Evolutionary conservation across 2,329 filamentous ascomycete genomes (phyloP).

Genomic region (Zasmidium angulare): DNA sequence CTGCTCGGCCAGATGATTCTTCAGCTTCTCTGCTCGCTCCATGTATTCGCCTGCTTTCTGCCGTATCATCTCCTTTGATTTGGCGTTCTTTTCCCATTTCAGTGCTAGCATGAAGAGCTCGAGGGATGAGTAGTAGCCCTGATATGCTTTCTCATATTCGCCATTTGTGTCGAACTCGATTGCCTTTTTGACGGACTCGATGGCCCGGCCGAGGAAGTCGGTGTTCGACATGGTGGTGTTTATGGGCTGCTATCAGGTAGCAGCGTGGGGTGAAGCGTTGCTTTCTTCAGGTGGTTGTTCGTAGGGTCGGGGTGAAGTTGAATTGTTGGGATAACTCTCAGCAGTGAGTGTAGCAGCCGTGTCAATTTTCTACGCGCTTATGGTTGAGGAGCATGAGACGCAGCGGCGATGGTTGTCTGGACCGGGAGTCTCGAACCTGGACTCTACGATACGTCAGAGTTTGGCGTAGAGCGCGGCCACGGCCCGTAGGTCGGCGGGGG

Average conservation of each 20-base stretch:
- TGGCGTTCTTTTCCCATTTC: conserved; percentile 99
- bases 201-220: conserved; percentile 94
- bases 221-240: conserved; percentile 79
- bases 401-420: no score
- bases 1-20: conserved; percentile 77
- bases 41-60: conserved; percentile 96
- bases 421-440: background rate
- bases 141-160: conserved; percentile 96
- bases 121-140: conserved; percentile 91
- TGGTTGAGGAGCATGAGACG: background rate
- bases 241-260: background rate
- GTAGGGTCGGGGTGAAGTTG: background rate
- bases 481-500: background rate
- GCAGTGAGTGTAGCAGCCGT: no score
- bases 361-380: no score
- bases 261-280: background rate
- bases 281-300: background rate
- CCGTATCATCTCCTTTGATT: conserved; percentile 95
- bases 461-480: background rate
- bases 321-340: background rate
- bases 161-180: conserved; percentile 94
- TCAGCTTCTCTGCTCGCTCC: conserved; percentile 97
- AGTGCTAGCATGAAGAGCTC: conserved; percentile 98
- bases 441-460: background rate
- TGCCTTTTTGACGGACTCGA: conserved; percentile 94